phyloP scores from a whole-genome alignment of 2,329 filamentous ascomycete species.

The Claviceps monticola region DNA sequence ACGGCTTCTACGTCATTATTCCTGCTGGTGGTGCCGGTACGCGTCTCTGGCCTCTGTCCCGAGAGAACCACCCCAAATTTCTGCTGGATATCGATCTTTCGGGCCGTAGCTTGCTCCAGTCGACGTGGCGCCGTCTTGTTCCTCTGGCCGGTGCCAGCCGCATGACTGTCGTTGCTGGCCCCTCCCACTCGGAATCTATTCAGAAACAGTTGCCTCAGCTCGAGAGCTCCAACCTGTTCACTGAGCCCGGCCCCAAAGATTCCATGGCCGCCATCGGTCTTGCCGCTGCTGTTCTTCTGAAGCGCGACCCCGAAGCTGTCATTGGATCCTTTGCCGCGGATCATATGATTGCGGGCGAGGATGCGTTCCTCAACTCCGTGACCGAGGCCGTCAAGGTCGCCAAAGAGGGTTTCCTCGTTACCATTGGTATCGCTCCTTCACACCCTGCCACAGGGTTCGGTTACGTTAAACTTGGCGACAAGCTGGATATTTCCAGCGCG shows the following conservation, averaged over 20 bases:
- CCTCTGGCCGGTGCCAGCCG: constrained; percentile 13
- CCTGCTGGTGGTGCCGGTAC: constrained; percentile 15
- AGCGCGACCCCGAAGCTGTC: constrained; percentile 12
- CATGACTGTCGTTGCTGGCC: constrained; percentile 14
- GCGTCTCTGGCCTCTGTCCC: constrained; percentile 15
- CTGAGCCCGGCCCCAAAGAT: constrained; percentile 15
- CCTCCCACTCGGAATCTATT: constrained; percentile 13
- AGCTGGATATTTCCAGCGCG: constrained; percentile 9
- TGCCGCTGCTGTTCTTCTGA: constrained; percentile 13
- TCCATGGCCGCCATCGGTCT: constrained; percentile 15
- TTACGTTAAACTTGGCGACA: constrained; percentile 14
- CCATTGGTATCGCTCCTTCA: constrained; percentile 15
- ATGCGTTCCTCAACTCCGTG: constrained; percentile 14
- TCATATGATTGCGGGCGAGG: constrained; percentile 16
- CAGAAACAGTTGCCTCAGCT: constrained; percentile 12
- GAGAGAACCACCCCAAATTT: constrained; percentile 16
- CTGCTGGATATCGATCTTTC: constrained; percentile 14
- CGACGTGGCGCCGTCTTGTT: constrained; percentile 14
- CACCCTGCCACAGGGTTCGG: constrained; percentile 15
- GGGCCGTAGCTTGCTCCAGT: constrained; percentile 14
- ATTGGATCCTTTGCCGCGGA: constrained; percentile 15
- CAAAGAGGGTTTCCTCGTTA: constrained; percentile 14
- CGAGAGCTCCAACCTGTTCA: constrained; percentile 12
- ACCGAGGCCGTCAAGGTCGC: constrained; percentile 14
- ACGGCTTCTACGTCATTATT: constrained; percentile 15